A percentile compares a stretch with the other conserved stretches of the same genome.
Conservation (phyloP, 768 basidiomycete genomes). For the Lentinula sp. region DNA sequence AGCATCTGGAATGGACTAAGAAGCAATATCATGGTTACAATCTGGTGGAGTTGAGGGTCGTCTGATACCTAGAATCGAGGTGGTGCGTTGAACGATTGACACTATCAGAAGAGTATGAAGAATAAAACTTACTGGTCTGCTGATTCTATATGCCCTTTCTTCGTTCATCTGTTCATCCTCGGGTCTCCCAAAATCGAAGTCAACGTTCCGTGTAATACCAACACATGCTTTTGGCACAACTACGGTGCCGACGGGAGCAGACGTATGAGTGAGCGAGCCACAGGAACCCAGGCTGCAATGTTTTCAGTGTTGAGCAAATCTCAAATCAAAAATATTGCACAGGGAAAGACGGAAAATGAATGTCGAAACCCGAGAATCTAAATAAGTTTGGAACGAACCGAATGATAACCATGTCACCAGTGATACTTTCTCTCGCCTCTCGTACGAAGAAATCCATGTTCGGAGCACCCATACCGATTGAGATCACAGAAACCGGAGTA, state of each 20-base stretch:
- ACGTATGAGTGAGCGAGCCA: slow-evolving; percentile 47
- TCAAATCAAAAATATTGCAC: background rate
- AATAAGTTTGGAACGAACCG: slow-evolving; percentile 28
- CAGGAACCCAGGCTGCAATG: slow-evolving; percentile 69
- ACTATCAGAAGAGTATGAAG: slow-evolving; percentile 2
- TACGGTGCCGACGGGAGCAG: slow-evolving; percentile 71
- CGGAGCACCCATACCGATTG: slow-evolving; percentile 79
- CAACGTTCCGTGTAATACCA: slow-evolving; percentile 68
- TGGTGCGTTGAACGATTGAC: slow-evolving; percentile 7
- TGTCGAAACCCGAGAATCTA: background rate
- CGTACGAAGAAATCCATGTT: slow-evolving; percentile 86
- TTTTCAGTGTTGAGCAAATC: background rate
- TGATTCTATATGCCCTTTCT: slow-evolving; percentile 58
- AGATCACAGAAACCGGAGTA: slow-evolving; percentile 63
- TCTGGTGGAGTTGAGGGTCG: slow-evolving; percentile 45
- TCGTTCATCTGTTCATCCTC: slow-evolving; percentile 16
- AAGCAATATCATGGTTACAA: slow-evolving; percentile 26
- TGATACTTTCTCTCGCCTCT: slow-evolving; percentile 69
- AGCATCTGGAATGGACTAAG: too few species aligned
- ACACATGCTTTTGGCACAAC: slow-evolving; percentile 65
- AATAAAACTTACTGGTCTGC: slow-evolving; percentile 46
- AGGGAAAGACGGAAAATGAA: background rate
- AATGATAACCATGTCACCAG: slow-evolving; percentile 51
- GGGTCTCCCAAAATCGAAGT: slow-evolving; percentile 61
- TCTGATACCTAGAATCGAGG: slow-evolving; percentile 40